Conservation (phyloP, 768 basidiomycete species). For the Panaeolus papilionaceus region DNA sequence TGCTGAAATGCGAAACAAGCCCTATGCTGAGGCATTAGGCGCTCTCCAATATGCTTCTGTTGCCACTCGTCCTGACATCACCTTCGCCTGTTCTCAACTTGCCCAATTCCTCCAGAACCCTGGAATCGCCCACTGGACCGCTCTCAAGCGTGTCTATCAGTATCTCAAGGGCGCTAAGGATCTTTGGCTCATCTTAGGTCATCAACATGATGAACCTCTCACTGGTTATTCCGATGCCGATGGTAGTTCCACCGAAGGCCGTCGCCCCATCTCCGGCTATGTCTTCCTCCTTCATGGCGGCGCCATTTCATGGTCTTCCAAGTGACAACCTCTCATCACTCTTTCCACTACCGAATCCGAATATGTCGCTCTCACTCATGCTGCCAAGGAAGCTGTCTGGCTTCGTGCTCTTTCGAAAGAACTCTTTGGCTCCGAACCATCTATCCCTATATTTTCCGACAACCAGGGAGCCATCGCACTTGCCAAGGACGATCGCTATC, state of each 20-base stretch:
- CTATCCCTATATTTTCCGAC: neutral
- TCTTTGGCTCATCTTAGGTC: no score
- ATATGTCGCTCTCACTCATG: no score
- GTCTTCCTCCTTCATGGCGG: no score
- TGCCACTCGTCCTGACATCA: slow-evolving; percentile 27
- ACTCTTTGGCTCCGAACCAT: neutral
- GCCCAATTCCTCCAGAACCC: slow-evolving; percentile 38
- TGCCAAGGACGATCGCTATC: neutral
- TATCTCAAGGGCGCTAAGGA: slow-evolving; percentile 22
- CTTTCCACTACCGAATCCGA: no score
- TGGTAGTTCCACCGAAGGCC: no score
- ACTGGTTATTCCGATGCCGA: no score
- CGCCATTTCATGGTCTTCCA: no score
- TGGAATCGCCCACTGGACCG: slow-evolving; percentile 35
- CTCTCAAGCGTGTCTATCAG: slow-evolving; percentile 25
- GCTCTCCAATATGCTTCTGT: slow-evolving; percentile 14
- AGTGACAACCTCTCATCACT: no score
- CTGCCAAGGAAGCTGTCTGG: no score
- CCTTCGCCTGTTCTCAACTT: slow-evolving; percentile 24
- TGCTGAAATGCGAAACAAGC: slow-evolving; percentile 8
- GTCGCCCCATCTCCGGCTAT: no score
- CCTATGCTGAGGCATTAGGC: slow-evolving; percentile 30
- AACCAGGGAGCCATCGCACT: neutral
- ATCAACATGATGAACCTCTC: no score
- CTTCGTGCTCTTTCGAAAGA: neutral